These are phyloP conservation scores for Apiotrichum laibachii DNA, from an alignment of 1,284 basidiomycete species.

Conservation along the genomic window DNA sequence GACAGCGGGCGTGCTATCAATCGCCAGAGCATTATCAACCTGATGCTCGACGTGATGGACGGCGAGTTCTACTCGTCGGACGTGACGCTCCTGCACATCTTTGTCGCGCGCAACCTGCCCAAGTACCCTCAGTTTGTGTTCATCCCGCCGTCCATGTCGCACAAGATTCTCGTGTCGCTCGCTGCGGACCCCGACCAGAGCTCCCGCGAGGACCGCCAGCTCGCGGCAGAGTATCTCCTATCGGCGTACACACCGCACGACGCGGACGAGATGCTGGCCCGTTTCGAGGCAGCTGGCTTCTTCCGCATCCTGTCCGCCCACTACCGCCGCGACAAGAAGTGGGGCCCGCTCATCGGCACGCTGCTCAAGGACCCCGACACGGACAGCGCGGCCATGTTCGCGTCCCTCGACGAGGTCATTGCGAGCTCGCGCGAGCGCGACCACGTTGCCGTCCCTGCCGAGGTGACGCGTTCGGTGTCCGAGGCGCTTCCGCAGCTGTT, in stretches of 20 bases:
- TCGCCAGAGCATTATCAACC: slow-evolving; percentile 78
- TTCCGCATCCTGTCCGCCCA: slow-evolving; percentile 81
- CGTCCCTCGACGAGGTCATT: slow-evolving; percentile 61
- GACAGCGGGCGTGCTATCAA: slow-evolving; percentile 62
- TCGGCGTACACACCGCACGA: slow-evolving; percentile 85
- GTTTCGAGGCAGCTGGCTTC: slow-evolving; percentile 83
- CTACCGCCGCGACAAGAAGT: slow-evolving; percentile 71
- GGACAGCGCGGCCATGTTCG: slow-evolving; percentile 61
- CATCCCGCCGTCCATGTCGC: slow-evolving; percentile 65
- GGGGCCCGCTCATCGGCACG: slow-evolving; percentile 69
- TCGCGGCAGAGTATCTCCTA: slow-evolving; percentile 92
- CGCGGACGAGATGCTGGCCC: slow-evolving; percentile 61
- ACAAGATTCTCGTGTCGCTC: slow-evolving; percentile 73
- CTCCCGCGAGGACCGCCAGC: slow-evolving; percentile 87
- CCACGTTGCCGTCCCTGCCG: slow-evolving; percentile 27
- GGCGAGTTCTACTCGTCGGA: slow-evolving; percentile 60
- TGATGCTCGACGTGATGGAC: slow-evolving; percentile 71
- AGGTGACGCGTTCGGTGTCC: slow-evolving; percentile 58
- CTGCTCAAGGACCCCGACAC: slow-evolving; percentile 73
- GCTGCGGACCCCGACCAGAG: slow-evolving; percentile 67
- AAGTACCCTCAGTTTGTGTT: slow-evolving; percentile 91
- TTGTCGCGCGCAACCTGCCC: slow-evolving; percentile 91
- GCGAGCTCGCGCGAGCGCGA: slow-evolving; percentile 31
- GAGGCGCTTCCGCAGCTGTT: slow-evolving; percentile 66
- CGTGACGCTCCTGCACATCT: slow-evolving; percentile 84